These are phyloP conservation scores for Striga hermonthica DNA, from an alignment of 305 asterid species.

Conservation along the genomic window DNA sequence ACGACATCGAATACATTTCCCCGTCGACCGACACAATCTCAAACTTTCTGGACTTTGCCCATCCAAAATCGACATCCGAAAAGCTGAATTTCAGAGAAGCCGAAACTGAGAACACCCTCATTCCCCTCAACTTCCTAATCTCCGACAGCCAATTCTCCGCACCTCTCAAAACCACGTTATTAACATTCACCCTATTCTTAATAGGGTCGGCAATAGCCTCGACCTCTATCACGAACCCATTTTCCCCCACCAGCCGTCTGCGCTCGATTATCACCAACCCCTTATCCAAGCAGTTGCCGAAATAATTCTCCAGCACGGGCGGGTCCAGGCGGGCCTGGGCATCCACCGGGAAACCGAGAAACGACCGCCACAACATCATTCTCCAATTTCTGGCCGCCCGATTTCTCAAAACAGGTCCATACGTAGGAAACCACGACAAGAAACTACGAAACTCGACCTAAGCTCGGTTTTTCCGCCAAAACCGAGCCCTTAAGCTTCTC, in stretches of 20 bases:
- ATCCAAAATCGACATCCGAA: background rate
- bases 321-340: background rate
- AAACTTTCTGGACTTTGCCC: background rate
- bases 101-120: background rate
- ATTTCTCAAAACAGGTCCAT: constrained; percentile 31
- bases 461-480: constrained; percentile 3
- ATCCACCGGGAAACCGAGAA: background rate
- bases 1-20: background rate
- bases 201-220: background rate
- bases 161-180: background rate
- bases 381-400: background rate
- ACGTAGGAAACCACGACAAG: constrained; percentile 27
- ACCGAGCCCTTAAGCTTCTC: constrained; percentile 36
- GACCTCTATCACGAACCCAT: background rate
- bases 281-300: background rate
- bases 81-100: background rate
- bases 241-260: background rate
- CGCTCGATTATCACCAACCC: background rate
- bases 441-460: constrained; percentile 31
- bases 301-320: background rate
- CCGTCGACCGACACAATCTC: constrained; percentile 1
- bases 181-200: background rate
- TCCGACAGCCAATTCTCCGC: constrained; percentile 2
- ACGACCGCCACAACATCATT: background rate
- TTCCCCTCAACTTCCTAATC: background rate